Base-by-base conservation (phyloP, 179 eudicot genomes). In the Beta corolliflora region DNA sequence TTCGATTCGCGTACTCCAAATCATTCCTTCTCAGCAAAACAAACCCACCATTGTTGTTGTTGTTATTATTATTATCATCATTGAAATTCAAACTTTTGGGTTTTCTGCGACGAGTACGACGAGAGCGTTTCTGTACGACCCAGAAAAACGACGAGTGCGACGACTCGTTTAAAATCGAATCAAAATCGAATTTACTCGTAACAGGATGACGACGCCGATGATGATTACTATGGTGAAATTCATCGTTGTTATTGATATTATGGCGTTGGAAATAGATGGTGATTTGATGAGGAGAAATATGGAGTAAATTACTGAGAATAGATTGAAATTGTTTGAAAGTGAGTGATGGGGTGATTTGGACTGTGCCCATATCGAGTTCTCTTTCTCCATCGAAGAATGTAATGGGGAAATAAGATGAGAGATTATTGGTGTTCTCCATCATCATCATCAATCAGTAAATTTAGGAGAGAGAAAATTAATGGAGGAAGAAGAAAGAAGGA, bases 231-330 rank as follows among this genome's bases (percentile, higher is more conserved):
- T 45, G 7, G 45, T 3, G 0, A 5, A 3, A 77, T 46, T 36
- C 9, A 13, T 46, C 46, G 29, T 46, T 60, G 77, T 19, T 66
- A 19, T 3, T 10, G 16, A 2, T 29, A 7, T 14, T 25, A 18
- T 46, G 75, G 25, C 77, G 77, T 55, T 73, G 29, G 19, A 76
- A 81, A 14, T 81, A 81, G 46, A 71, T 81, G 5, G 92, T 88
- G 79, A 92, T 86, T 70, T 92, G 93, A 75, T 91, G 91, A 5
- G 91, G 93, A 0, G 94, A 92, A 11, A 89, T 84, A 0, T 92
- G 91, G 74, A 92, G 90, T 79, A 67, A 81, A 31, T 82, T 81
- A 74, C 90, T 84, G 36, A 92, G 61, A 31, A 83, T 58, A 3
- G 76, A 66, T 77, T 89, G 94, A 70, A 92, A 92, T 0, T 25